Conservation (phyloP, 129 eudicot genomes). For the Heracleum sosnowskyi region DNA sequence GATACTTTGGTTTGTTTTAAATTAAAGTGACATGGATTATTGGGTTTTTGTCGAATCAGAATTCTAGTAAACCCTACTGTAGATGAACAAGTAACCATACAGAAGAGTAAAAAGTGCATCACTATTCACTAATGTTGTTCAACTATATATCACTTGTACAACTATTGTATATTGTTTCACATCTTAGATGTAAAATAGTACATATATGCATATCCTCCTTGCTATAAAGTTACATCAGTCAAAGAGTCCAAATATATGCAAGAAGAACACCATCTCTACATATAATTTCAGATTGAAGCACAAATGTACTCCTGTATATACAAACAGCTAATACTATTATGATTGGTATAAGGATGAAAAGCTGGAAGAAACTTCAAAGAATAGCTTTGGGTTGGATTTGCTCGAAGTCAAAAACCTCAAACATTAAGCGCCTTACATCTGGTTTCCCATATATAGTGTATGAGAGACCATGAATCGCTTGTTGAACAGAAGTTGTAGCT, state of each 20-base stretch:
- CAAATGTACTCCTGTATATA: neutral
- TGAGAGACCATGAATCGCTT: slow-evolving; percentile 92
- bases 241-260: neutral
- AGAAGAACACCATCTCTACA: neutral
- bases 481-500: slow-evolving; percentile 88
- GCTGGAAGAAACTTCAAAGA: slow-evolving; percentile 18
- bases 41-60: no score
- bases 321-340: neutral
- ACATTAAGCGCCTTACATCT: slow-evolving; percentile 94
- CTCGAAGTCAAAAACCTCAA: slow-evolving; percentile 96
- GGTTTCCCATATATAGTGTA: slow-evolving; percentile 90
- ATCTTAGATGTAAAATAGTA: neutral
- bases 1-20: no score
- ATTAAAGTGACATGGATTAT: no score
- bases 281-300: neutral
- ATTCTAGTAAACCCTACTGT: no score
- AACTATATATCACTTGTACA: neutral
- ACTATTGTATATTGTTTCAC: neutral
- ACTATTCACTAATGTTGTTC: neutral
- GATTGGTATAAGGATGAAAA: neutral
- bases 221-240: neutral
- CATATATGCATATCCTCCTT: neutral
- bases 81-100: neutral
- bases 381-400: slow-evolving; percentile 92
- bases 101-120: neutral